Percentiles rank a stretch among this genome's conserved stretches.
Conservation (phyloP, 768 basidiomycete species). For the Pisolithus albus region DNA sequence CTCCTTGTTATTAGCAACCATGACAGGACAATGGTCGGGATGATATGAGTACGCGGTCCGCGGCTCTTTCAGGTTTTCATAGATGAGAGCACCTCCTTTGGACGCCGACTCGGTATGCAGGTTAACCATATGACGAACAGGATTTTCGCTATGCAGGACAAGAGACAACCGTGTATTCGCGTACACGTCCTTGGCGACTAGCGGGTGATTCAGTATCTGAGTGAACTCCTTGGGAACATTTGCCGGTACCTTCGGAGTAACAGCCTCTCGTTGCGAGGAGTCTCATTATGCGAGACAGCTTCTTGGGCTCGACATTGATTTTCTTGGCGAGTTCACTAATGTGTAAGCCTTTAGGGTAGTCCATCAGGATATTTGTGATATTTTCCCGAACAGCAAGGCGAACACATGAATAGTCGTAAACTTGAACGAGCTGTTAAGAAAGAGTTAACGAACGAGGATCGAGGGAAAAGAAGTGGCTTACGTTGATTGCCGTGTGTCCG, state of each 20-base stretch:
- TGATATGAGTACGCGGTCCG: too few relatives aligned
- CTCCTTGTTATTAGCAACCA: too few relatives aligned
- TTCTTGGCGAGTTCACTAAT: constrained; percentile 22
- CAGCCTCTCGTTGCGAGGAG: constrained; percentile 24
- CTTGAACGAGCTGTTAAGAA: too few relatives aligned
- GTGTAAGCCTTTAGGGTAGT: constrained; percentile 24
- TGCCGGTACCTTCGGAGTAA: constrained; percentile 23
- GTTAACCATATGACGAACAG: constrained; percentile 8
- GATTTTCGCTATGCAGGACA: constrained; percentile 5
- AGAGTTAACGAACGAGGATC: too few relatives aligned
- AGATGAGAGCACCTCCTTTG: too few relatives aligned
- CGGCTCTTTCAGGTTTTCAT: too few relatives aligned
- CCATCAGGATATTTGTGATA: constrained; percentile 5
- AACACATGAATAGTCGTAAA: too few relatives aligned
- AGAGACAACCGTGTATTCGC: constrained; percentile 31
- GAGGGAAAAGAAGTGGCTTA: constrained; percentile 8
- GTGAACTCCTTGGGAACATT: constrained; percentile 15
- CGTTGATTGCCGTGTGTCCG: constrained; percentile 27
- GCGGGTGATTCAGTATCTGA: background rate
- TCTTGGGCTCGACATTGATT: constrained; percentile 17
- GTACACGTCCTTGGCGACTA: constrained; percentile 22
- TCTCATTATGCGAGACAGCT: constrained; percentile 25
- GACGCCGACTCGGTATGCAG: constrained; percentile 1
- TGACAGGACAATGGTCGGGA: too few relatives aligned
- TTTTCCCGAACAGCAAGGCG: too few relatives aligned